Conservation (phyloP, 2,329 filamentous ascomycete genomes). For the Rhytidhysteron rufulum region DNA sequence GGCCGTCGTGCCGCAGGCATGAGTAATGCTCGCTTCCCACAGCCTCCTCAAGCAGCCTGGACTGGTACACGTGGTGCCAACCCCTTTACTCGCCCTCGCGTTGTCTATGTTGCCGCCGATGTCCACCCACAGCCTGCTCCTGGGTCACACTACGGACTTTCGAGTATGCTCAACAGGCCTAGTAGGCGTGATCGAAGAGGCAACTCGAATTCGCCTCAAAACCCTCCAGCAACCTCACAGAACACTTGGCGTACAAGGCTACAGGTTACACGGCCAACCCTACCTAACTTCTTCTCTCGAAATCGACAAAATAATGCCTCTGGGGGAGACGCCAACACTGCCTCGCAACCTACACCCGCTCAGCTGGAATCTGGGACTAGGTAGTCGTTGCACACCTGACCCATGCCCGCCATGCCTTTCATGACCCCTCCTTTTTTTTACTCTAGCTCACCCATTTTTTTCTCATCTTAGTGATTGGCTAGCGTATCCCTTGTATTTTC, state of each 20-base stretch:
- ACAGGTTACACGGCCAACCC: slow-evolving; percentile 5
- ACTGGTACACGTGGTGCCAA: slow-evolving; percentile 21
- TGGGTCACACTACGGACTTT: slow-evolving; percentile 18
- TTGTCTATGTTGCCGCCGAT: slow-evolving; percentile 19
- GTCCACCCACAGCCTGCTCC: slow-evolving; percentile 7
- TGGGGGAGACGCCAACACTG: neutral
- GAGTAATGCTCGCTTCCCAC: slow-evolving; percentile 27
- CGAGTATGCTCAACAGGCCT: slow-evolving; percentile 20
- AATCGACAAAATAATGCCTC: neutral
- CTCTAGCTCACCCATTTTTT: too few species aligned
- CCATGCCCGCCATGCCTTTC: neutral
- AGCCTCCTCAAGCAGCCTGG: slow-evolving; percentile 30
- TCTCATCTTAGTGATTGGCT: neutral
- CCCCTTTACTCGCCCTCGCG: slow-evolving; percentile 30
- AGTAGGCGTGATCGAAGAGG: slow-evolving; percentile 18
- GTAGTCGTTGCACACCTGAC: slow-evolving; percentile 1
- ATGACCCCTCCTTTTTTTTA: neutral
- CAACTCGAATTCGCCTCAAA: slow-evolving; percentile 6
- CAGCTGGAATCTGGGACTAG: slow-evolving; percentile 12
- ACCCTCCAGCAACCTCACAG: slow-evolving; percentile 8
- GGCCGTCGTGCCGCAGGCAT: slow-evolving; percentile 21
- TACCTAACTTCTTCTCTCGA: slow-evolving; percentile 1
- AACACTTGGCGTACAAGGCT: slow-evolving; percentile 24
- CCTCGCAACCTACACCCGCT: slow-evolving; percentile 6
- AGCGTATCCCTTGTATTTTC: neutral